Conservation (phyloP, 306 rosid genomes). For the Ceratonia siliqua region DNA sequence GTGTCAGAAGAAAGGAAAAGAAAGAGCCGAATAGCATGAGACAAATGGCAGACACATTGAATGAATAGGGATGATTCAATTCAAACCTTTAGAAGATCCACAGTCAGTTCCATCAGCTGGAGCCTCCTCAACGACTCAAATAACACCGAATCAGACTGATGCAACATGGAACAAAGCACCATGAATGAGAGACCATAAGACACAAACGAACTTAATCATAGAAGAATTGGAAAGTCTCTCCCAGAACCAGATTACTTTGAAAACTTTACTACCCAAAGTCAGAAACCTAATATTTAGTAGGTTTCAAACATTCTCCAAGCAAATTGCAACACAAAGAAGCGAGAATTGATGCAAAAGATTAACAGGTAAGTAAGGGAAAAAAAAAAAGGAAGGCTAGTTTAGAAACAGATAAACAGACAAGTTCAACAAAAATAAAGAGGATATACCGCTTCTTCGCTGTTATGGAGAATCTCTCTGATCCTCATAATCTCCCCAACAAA, state of each 20-base stretch:
- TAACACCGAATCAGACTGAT: constrained; percentile 68
- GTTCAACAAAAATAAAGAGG: background rate
- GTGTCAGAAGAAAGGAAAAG: background rate
- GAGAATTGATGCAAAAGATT: background rate
- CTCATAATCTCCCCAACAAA: constrained; percentile 66
- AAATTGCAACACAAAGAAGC: constrained; percentile 22
- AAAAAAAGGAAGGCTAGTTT: background rate
- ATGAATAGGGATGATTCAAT: constrained; percentile 25
- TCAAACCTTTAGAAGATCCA: constrained; percentile 70
- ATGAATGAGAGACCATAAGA: constrained; percentile 25
- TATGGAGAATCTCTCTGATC: constrained; percentile 61
- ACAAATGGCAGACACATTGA: background rate
- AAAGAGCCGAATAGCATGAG: background rate
- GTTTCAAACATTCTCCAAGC: constrained; percentile 5
- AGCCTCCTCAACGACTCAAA: constrained; percentile 76
- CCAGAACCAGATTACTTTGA: constrained; percentile 7
- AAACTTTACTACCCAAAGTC: background rate
- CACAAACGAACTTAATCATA: background rate
- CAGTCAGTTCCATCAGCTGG: constrained; percentile 70
- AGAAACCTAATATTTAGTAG: background rate
- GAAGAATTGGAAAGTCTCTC: background rate
- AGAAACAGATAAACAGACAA: background rate
- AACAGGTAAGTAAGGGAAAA: background rate
- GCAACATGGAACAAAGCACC: constrained; percentile 32
- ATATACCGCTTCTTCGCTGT: constrained; percentile 52